Base-by-base conservation (phyloP, 73 alveolate genomes). In the Paramecium sexaurelia region DNA sequence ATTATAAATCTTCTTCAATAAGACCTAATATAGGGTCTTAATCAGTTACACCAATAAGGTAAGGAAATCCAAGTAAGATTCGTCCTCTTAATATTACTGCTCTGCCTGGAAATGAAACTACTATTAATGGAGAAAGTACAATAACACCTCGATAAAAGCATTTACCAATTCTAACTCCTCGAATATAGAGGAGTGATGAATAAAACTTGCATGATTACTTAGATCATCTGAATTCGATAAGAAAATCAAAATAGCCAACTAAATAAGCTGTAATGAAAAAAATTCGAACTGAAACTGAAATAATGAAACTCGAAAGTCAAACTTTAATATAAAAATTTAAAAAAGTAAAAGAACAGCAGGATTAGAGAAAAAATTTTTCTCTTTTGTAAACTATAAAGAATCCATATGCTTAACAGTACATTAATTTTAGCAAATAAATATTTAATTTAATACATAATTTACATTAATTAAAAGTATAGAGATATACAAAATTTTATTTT, bases 31-130 rank as follows among this genome's bases (percentile, higher is more conserved):
- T 17, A 17, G 26, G 83, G 26, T 61, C 26, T 61, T 29, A 61
- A 32, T 61, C 83, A 61, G 83, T 61, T 0, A 61, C 83, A 26
- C 83, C 83, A 2, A 32, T 26, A 61, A 26, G 83, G 43, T 29
- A 61, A 26, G 47, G 39, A 32, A 26, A 22, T 61, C 13, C 83
- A 61, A 10, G 27, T 6, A 61, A 61, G 27, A 61, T 61, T 61
- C 83, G 83, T 8, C 83, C 83, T 29, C 83, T 61, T 11, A 61
- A 61, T 61, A 61, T 61, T 61, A 61, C 83, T 61, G 83, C 83
- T 11, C 26, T 61, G 83, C 83, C 83, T 26, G 83, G 39, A 29
- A 61, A 61, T 61, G 83, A 61, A 61, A 61, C 47, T 7, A 26
- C 83, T 61, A 32, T 61, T 11, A 61, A 26, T 61, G 83, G 83